phyloP scores from a whole-genome alignment of 441 rosid genomes.

The Eutrema salsugineum region DNA sequence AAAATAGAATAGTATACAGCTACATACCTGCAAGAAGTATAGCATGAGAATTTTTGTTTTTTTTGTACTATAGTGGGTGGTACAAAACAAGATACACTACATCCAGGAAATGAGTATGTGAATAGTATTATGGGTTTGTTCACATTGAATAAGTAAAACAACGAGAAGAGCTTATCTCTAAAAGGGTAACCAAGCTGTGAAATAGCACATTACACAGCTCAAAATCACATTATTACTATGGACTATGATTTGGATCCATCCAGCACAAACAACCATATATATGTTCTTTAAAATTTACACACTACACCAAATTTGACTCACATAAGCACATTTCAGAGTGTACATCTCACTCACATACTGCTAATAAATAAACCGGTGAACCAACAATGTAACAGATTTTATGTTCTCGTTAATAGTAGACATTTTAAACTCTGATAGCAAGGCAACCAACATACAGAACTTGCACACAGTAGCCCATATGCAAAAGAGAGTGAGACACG shows the following conservation, averaged over 20 bases:
- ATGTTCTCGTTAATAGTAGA: background rate
- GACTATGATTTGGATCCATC: background rate
- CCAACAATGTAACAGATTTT: background rate
- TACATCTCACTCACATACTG: background rate
- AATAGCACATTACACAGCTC: background rate
- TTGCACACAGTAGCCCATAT: background rate
- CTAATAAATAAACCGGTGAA: background rate
- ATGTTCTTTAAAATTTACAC: background rate
- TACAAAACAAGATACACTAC: background rate
- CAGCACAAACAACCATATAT: background rate
- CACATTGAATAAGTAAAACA: background rate
- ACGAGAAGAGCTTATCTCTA: background rate
- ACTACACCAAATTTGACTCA: background rate
- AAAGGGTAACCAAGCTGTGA: background rate
- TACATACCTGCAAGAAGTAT: constrained; percentile 56
- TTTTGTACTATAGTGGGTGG: background rate
- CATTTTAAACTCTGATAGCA: background rate
- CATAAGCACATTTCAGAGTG: background rate
- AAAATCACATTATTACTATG: background rate
- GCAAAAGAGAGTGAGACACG: background rate
- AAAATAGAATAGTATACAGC: constrained; percentile 72
- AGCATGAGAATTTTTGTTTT: too few relatives aligned
- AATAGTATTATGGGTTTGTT: background rate
- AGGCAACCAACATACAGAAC: background rate
- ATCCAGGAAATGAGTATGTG: background rate